These are phyloP conservation scores for Aristolochia contorta DNA, from an alignment of 164 flowering plant genomes.

Conservation along the genomic window DNA sequence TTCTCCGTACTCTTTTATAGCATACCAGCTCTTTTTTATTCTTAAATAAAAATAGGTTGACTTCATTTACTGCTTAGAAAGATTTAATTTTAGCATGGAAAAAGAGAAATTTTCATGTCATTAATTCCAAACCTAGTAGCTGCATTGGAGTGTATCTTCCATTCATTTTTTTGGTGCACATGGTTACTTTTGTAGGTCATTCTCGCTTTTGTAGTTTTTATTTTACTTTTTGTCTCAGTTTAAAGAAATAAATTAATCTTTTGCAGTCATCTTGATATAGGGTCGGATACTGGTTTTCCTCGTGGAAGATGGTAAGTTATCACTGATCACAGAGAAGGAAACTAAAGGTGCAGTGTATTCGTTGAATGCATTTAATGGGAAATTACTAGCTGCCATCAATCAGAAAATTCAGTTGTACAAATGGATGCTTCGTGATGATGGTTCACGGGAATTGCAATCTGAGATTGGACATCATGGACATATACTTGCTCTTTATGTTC, in stretches of 20 bases:
- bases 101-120: no score
- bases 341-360: slow-evolving; percentile 94
- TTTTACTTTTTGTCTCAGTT: no score
- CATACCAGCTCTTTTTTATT: neutral
- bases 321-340: slow-evolving; percentile 86
- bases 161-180: no score
- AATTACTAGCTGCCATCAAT: slow-evolving; percentile 89
- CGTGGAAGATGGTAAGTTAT: slow-evolving; percentile 93
- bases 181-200: no score
- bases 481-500: slow-evolving; percentile 89
- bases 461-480: slow-evolving; percentile 99
- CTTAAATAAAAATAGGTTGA: neutral
- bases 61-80: no score
- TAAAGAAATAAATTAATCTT: no score
- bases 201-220: no score
- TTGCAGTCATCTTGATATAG: slow-evolving; percentile 18
- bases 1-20: no score
- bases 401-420: slow-evolving; percentile 95
- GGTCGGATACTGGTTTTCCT: slow-evolving; percentile 80
- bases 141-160: no score
- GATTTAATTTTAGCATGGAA: no score
- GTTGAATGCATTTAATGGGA: slow-evolving; percentile 88
- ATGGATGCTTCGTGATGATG: slow-evolving; percentile 97
- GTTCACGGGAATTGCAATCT: slow-evolving; percentile 79
- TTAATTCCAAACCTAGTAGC: no score